phyloP scores from a whole-genome alignment of 352 stramenopile species.

The Phytophthora cactorum region DNA sequence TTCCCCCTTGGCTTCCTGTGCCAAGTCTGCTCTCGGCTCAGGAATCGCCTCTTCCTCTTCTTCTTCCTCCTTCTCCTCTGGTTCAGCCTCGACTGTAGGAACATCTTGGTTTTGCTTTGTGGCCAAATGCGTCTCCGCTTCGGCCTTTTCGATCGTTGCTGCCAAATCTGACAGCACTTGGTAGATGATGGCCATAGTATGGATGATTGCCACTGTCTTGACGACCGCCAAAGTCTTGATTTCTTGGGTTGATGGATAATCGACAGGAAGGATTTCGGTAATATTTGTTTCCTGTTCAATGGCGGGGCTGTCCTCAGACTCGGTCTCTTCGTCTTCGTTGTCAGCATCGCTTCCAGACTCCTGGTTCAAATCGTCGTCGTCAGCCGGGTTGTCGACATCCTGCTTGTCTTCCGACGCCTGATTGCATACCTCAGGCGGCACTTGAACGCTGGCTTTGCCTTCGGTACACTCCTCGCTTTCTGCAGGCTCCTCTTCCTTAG shows the following conservation, averaged over 20 bases:
- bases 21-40: not conserved
- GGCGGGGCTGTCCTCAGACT: conserved; percentile 8
- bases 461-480: conserved; percentile 12
- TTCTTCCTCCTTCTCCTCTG: conserved; percentile 5
- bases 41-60: not conserved
- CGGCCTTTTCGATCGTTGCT: conserved; percentile 18
- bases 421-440: conserved; percentile 37
- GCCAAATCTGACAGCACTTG: conserved; percentile 11
- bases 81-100: conserved; percentile 4
- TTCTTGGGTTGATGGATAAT: conserved; percentile 10
- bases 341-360: conserved; percentile 21
- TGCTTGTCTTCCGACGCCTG: conserved; percentile 35
- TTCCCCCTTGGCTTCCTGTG: conserved; percentile 10
- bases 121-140: conserved; percentile 2
- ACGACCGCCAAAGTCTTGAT: conserved; percentile 20
- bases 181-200: not conserved
- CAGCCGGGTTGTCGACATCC: conserved; percentile 32
- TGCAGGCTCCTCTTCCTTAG: conserved; percentile 23
- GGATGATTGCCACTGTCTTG: conserved; percentile 3
- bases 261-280: not conserved
- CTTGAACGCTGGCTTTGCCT: conserved; percentile 11
- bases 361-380: conserved; percentile 31
- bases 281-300: conserved; percentile 4
- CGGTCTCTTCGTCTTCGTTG: conserved; percentile 14
- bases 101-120: conserved; percentile 1